Evolutionary conservation across 164 flowering plant species (phyloP).

Genomic region (Vitis rotundifolia): DNA sequence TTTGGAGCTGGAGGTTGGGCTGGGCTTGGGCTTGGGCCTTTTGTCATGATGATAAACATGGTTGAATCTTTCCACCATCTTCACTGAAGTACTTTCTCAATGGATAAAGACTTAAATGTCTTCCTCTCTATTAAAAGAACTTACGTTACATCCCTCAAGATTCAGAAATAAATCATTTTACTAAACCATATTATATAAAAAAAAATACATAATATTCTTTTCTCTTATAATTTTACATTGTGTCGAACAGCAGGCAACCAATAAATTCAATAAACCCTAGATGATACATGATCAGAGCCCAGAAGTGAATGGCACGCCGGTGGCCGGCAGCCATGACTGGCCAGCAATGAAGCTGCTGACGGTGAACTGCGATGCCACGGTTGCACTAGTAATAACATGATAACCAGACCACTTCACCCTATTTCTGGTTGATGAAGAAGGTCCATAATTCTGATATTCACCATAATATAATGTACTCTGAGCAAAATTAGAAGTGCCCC

Average conservation of each 20-base stretch:
- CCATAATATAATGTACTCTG: conserved; percentile 53
- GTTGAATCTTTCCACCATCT: too few species aligned
- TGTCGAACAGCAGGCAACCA: too few species aligned
- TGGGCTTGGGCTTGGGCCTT: too few species aligned
- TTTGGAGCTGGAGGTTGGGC: too few species aligned
- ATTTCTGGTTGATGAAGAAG: conserved; percentile 31
- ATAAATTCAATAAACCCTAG: not conserved
- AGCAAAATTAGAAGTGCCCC: conserved; percentile 41
- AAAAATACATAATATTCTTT: not conserved
- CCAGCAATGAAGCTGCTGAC: conserved; percentile 55
- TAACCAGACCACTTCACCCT: conserved; percentile 64
- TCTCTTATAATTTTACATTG: too few species aligned
- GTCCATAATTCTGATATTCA: conserved; percentile 58
- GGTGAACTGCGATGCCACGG: conserved; percentile 41
- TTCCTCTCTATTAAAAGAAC: too few species aligned
- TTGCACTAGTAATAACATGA: conserved; percentile 37
- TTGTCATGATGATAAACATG: too few species aligned
- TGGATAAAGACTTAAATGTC: too few species aligned
- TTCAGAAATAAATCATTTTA: not conserved
- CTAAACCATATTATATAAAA: too few species aligned
- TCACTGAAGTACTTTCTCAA: too few species aligned
- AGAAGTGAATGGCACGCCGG: conserved; percentile 53
- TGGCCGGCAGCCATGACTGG: conserved; percentile 51
- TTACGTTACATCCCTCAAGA: not conserved
- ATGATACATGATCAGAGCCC: conserved; percentile 38